phyloP scores from a whole-genome alignment of 345 rosid species.

The Heritiera fomes region DNA sequence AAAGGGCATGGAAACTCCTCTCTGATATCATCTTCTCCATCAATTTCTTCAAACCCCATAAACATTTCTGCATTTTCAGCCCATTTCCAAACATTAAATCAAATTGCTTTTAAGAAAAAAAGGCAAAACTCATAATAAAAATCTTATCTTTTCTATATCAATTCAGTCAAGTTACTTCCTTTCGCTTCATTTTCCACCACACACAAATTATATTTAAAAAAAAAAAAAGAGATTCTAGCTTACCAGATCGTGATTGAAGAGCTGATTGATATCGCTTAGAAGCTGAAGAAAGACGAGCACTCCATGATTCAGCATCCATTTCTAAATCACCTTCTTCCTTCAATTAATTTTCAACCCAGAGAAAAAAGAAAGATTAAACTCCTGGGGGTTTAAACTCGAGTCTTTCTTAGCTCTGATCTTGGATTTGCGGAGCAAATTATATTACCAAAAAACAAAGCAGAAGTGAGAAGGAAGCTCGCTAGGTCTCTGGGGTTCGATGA shows the following conservation, averaged over 20 bases:
- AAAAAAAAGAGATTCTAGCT: slow-evolving; percentile 21
- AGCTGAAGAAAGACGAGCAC: slow-evolving; percentile 75
- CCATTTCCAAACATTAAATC: slow-evolving; percentile 13
- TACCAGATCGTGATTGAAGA: slow-evolving; percentile 92
- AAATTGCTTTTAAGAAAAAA: background rate
- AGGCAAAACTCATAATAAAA: background rate
- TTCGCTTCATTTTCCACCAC: slow-evolving; percentile 2
- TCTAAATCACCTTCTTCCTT: slow-evolving; percentile 19
- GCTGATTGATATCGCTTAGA: slow-evolving; percentile 79
- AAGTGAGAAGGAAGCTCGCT: background rate
- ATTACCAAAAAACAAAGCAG: background rate
- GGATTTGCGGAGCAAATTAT: slow-evolving; percentile 1
- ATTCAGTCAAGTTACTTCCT: slow-evolving; percentile 4
- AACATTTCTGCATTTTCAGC: slow-evolving; percentile 62
- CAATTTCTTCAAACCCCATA: slow-evolving; percentile 83
- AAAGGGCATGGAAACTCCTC: slow-evolving; percentile 98
- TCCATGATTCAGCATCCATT: slow-evolving; percentile 93
- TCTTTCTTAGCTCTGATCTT: slow-evolving; percentile 17
- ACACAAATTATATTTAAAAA: background rate
- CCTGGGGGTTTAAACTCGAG: background rate
- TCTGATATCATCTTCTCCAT: slow-evolving; percentile 84
- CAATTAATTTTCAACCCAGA: background rate
- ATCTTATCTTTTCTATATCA: background rate
- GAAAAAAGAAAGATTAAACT: background rate
- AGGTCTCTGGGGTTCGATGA: slow-evolving; percentile 21